Evolutionary conservation across 805 yeast species (phyloP).

Genomic region (Starmera dryadoides): DNA sequence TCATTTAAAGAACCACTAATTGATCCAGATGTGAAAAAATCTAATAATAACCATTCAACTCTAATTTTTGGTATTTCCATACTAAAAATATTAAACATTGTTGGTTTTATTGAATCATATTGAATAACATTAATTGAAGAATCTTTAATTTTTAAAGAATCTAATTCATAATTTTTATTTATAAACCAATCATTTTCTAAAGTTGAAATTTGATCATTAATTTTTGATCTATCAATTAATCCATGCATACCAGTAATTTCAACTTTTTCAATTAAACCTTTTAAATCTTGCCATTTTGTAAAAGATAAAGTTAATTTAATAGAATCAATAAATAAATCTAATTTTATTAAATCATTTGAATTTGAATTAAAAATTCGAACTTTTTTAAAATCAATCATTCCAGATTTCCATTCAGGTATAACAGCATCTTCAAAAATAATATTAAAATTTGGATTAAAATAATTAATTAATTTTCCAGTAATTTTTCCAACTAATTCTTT

Average conservation of each 20-base stretch:
- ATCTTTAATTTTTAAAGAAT: slow-evolving; percentile 41
- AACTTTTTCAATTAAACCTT: slow-evolving; percentile 74
- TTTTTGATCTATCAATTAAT: slow-evolving; percentile 55
- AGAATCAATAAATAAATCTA: slow-evolving; percentile 74
- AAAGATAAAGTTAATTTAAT: slow-evolving; percentile 75
- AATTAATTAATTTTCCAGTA: slow-evolving; percentile 72
- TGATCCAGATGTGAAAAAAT: slow-evolving; percentile 61
- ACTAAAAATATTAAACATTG: slow-evolving; percentile 51
- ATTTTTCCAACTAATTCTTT: slow-evolving; percentile 80
- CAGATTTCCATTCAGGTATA: slow-evolving; percentile 88
- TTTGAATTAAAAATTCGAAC: slow-evolving; percentile 57
- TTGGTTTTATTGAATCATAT: slow-evolving; percentile 8
- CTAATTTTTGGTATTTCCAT: slow-evolving; percentile 58
- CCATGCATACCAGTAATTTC: slow-evolving; percentile 83
- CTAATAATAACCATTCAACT: slow-evolving; percentile 50
- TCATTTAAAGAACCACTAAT: slow-evolving; percentile 71
- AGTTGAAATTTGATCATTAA: slow-evolving; percentile 8
- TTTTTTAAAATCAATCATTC: slow-evolving; percentile 71
- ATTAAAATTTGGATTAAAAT: slow-evolving; percentile 61
- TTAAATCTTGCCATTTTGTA: slow-evolving; percentile 79
- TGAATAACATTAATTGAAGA: slow-evolving; percentile 34
- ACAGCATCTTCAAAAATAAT: slow-evolving; percentile 85
- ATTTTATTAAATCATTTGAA: slow-evolving; percentile 65
- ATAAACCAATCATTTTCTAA: slow-evolving; percentile 23
- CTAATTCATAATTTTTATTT: slow-evolving; percentile 31